Base-by-base conservation (phyloP, 176 grass and related monocot genomes). In the Oryza glumipatula region DNA sequence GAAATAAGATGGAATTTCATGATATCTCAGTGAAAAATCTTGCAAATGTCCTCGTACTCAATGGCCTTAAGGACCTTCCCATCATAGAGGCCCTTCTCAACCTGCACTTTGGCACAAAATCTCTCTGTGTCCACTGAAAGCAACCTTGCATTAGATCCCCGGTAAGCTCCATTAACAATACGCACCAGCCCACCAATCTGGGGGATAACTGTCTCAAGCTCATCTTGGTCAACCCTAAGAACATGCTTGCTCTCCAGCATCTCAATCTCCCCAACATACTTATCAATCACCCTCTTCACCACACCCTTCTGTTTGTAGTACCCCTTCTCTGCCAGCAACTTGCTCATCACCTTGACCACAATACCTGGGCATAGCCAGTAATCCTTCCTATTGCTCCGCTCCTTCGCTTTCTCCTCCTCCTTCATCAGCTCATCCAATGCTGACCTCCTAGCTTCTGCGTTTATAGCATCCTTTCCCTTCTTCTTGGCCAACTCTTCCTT, bases 271-370 rank as follows among this genome's bases (percentile, higher is more conserved):
- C 83, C 96, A 3, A 93, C 89, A 68, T 98, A 98, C 72, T 92
- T 98, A 51, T 95, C 93, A 0, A 92, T 89, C 61, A 98, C 89
- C 61, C 75, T 93, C 70, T 87, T 95, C 48, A 94, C 91, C 6
- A 84, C 63, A 7, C 96, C 96, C 81, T 95, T 98, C 85, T 95
- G 91, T 74, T 95, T 98, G 68, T 92, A 95, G 80, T 98, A 98
- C 2, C 96, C 96, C 69, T 95, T 95, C 32, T 98, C 80, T 0
- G 85, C 85, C 80, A 98, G 64, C 6, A 88, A 80, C 71, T 92
- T 98, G 83, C 96, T 98, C 93, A 98, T 94, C 66, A 98, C 91
- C 89, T 98, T 95, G 65, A 98, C 93, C 7, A 94, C 82, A 39
- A 98, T 95, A 28, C 87, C 91, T 13, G 90, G 91, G 63, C 89